Evolutionary conservation across 768 basidiomycete species (phyloP).

Genomic region (Hericium erinaceus): DNA sequence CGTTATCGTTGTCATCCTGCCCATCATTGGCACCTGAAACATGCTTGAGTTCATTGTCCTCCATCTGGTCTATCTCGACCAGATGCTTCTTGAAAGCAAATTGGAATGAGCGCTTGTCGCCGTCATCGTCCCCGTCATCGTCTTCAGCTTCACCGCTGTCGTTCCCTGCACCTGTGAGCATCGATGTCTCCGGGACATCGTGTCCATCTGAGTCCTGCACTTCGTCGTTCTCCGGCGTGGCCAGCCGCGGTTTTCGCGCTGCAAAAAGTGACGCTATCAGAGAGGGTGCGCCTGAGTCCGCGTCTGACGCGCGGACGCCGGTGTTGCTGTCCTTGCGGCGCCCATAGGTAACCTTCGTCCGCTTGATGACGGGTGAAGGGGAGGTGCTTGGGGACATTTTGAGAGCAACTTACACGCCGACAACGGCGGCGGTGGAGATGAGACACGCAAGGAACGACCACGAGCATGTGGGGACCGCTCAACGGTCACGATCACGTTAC

Average conservation of each 20-base stretch:
- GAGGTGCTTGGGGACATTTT: no score
- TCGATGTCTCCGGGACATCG: slow-evolving; percentile 1
- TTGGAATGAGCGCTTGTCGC: not conserved
- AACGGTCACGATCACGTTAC: slow-evolving; percentile 9
- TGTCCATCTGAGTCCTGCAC: slow-evolving; percentile 14
- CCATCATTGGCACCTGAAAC: not conserved
- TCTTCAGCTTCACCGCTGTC: not conserved
- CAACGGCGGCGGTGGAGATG: no score
- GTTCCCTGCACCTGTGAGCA: not conserved
- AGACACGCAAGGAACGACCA: no score
- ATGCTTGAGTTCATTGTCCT: slow-evolving; percentile 1
- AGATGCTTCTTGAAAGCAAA: slow-evolving; percentile 12
- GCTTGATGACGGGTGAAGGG: slow-evolving; percentile 13
- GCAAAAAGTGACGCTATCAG: not conserved
- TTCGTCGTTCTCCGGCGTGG: slow-evolving; percentile 5
- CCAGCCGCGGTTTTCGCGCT: not conserved
- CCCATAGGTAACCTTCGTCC: slow-evolving; percentile 36
- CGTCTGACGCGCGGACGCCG: not conserved
- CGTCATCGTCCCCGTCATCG: not conserved
- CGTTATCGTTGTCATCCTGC: not conserved
- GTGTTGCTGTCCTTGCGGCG: slow-evolving; percentile 20
- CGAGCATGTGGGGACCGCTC: not conserved
- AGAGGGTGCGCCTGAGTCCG: not conserved
- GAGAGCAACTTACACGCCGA: no score
- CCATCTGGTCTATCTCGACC: slow-evolving; percentile 9